Evolutionary conservation across 345 rosid species (phyloP).

Genomic region (Triadica sebifera): DNA sequence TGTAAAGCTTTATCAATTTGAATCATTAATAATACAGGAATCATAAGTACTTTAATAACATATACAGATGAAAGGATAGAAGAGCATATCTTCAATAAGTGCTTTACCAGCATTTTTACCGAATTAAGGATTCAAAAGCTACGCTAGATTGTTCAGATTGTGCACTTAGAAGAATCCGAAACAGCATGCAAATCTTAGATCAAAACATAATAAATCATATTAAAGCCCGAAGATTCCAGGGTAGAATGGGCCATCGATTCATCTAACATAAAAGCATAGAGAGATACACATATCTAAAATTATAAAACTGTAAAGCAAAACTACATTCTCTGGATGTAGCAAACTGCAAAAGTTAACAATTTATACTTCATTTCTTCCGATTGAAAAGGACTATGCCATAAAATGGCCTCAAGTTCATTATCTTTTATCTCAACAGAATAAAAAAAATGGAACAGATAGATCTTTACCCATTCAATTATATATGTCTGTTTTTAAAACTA

Average conservation of each 20-base stretch:
- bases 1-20: no score
- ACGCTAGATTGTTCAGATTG: background rate
- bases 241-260: background rate
- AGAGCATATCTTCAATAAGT: background rate
- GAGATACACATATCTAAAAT: background rate
- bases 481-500: background rate
- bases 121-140: background rate
- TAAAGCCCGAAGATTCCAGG: background rate
- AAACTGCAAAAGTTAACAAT: background rate
- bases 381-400: background rate
- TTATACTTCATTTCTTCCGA: background rate
- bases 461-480: background rate
- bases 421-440: background rate
- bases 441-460: background rate
- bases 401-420: background rate
- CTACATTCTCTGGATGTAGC: background rate
- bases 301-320: background rate
- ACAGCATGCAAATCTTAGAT: background rate
- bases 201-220: background rate
- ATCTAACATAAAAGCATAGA: background rate
- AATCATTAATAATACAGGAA: no score
- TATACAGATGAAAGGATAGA: background rate
- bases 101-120: background rate
- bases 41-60: no score
- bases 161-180: background rate